Conservation (phyloP, 2,329 filamentous ascomycete genomes). For the Fusarium caatingaense region DNA sequence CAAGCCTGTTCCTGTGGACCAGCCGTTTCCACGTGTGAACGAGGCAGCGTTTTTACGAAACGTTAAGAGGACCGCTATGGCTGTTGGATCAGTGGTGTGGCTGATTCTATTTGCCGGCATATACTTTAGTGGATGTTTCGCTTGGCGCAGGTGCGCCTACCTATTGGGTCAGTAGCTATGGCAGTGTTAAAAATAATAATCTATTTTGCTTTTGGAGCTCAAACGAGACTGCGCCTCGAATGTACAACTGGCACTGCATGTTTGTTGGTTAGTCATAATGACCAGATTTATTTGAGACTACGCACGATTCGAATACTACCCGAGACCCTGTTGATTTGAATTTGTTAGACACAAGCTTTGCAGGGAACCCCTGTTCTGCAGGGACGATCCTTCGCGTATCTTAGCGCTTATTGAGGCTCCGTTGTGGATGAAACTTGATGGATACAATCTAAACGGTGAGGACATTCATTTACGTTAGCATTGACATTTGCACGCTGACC, state of each 20-base stretch:
- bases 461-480: neutral
- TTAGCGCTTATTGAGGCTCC: neutral
- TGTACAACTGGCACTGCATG: neutral
- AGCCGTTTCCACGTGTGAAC: conserved; percentile 34
- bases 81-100: conserved; percentile 33
- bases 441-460: neutral
- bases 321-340: neutral
- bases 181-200: neutral
- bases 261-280: neutral
- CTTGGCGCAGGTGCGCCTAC: neutral
- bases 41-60: conserved; percentile 38
- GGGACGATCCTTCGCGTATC: conserved; percentile 6
- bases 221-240: conserved; percentile 4
- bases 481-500: neutral
- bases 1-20: conserved; percentile 9
- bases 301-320: neutral
- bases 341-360: neutral
- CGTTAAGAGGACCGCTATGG: conserved; percentile 35
- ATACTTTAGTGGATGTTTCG: conserved; percentile 8
- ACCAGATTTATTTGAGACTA: neutral
- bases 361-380: neutral
- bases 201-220: neutral
- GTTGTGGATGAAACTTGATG: neutral
- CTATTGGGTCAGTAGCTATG: neutral
- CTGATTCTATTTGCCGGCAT: conserved; percentile 15